These are phyloP conservation scores for Xylariaceae sp. DNA, from an alignment of 2,329 filamentous ascomycete genomes.

Conservation along the genomic window DNA sequence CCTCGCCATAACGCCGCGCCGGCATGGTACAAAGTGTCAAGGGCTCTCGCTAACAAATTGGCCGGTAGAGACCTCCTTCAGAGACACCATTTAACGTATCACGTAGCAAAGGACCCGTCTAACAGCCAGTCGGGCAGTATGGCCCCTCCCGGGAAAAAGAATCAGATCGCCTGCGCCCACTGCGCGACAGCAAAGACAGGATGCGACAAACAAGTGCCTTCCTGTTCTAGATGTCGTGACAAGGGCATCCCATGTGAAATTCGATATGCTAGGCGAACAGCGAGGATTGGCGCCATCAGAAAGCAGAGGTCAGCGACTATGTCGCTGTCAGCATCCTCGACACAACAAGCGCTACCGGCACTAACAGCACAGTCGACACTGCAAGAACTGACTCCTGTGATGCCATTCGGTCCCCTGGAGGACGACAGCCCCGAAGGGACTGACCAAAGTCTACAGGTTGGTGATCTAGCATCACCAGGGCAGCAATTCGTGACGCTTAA, in stretches of 20 bases:
- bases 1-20: not conserved
- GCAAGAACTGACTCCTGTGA: slow-evolving; percentile 17
- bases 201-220: slow-evolving; percentile 47
- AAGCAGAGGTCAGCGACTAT: slow-evolving; percentile 24
- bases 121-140: slow-evolving; percentile 42
- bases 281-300: slow-evolving; percentile 46
- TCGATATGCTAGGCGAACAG: slow-evolving; percentile 48
- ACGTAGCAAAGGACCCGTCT: slow-evolving; percentile 46
- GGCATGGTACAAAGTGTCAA: too few species aligned
- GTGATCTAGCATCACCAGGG: slow-evolving; percentile 30
- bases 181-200: slow-evolving; percentile 50
- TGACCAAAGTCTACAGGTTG: slow-evolving; percentile 24
- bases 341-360: not conserved
- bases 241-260: slow-evolving; percentile 47
- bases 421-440: slow-evolving; percentile 34
- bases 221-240: slow-evolving; percentile 45
- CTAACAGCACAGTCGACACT: not conserved
- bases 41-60: slow-evolving; percentile 3
- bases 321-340: not conserved
- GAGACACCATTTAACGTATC: slow-evolving; percentile 49
- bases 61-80: slow-evolving; percentile 46
- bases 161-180: slow-evolving; percentile 47
- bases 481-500: slow-evolving; percentile 30
- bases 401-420: slow-evolving; percentile 37
- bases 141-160: slow-evolving; percentile 33